phyloP scores from a whole-genome alignment of 2,329 filamentous ascomycete species.

The Xylariales sp. region DNA sequence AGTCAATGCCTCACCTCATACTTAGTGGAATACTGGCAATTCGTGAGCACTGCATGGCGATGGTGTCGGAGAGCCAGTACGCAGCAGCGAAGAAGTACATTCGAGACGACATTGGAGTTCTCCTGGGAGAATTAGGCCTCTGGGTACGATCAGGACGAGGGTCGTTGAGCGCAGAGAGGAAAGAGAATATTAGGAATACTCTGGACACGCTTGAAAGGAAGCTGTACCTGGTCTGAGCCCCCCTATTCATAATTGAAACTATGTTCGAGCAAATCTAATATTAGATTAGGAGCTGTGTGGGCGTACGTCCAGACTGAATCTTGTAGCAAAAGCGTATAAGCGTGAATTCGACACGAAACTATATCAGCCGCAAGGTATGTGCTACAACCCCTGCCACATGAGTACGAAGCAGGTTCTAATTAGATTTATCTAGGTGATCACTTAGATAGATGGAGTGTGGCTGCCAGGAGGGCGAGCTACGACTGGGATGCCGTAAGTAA shows the following conservation, averaged over 20 bases:
- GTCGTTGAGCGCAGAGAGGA: conserved; percentile 53
- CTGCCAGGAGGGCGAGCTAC: conserved; percentile 46
- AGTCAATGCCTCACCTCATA: conserved; percentile 50
- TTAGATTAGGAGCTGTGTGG: conserved; percentile 26
- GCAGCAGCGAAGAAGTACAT: conserved; percentile 54
- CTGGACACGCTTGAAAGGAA: conserved; percentile 51
- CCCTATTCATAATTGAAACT: not conserved
- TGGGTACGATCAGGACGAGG: conserved; percentile 59
- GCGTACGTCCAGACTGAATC: conserved; percentile 16
- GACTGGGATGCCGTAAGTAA: conserved; percentile 54
- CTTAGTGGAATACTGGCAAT: conserved; percentile 58
- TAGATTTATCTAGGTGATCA: conserved; percentile 11
- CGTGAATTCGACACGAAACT: conserved; percentile 23
- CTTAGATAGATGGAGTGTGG: conserved; percentile 45
- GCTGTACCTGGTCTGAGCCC: conserved; percentile 29
- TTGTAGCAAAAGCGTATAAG: conserved; percentile 12
- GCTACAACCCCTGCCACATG: not conserved
- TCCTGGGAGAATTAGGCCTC: conserved; percentile 55
- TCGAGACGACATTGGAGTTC: conserved; percentile 54
- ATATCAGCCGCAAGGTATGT: conserved; percentile 23
- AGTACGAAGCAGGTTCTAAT: not conserved
- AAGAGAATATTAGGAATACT: conserved; percentile 48
- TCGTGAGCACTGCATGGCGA: conserved; percentile 57
- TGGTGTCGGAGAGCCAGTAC: conserved; percentile 58
- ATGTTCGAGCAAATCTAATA: conserved; percentile 4